Evolutionary conservation across 2,329 filamentous ascomycete genomes (phyloP), one percentile per base, ranked within the genome.

Genomic region (Fusarium sp.): DNA sequence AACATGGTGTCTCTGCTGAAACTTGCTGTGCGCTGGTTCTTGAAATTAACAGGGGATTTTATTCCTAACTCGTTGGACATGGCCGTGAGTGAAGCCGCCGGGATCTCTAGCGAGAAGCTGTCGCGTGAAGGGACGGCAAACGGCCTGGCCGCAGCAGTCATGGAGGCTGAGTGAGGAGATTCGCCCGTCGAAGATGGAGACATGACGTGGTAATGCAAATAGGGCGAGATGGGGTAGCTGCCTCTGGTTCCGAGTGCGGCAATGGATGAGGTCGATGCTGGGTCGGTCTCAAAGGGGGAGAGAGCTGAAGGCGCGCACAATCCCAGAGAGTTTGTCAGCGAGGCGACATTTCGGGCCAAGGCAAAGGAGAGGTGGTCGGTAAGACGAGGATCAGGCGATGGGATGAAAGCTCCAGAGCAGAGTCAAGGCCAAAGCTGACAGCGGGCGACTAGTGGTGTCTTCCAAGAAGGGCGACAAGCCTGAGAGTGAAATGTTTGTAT

Each of bases 1-100:
- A 90, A 80, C 73, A 90, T 89, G 25, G 86, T 86, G 75, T 90
- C 88, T 64, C 88, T 85, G 75, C 87, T 88, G 78, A 90, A 77
- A 67, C 77, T 79, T n/a, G 75, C 67, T 9, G 87, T 84, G 27
- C 87, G 85, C 72, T 85, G 84, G 27, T 83, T 82, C 76, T 88
- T 88, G 78, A 85, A 78, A 61, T 83, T 82, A 59, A 83, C 84
- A 5, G 89, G 88, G 20, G 89, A 90, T 77, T 90, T 90, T 63
- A 90, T 81, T 48, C 81, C 74, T 65, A 82, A 79, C 25, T 86
- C 86, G 77, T 85, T 86, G 62, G 83, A 79, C 73, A 83, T 80
- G 54, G 83, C 74, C 60, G 80, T 79, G 32, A 88, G 81, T 63
- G 85, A 83, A n/a, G 86, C 82, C 34, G 85, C 83, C 32, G 86